Conservation (phyloP, 2,329 filamentous ascomycete genomes). For the Exophiala sp. region DNA sequence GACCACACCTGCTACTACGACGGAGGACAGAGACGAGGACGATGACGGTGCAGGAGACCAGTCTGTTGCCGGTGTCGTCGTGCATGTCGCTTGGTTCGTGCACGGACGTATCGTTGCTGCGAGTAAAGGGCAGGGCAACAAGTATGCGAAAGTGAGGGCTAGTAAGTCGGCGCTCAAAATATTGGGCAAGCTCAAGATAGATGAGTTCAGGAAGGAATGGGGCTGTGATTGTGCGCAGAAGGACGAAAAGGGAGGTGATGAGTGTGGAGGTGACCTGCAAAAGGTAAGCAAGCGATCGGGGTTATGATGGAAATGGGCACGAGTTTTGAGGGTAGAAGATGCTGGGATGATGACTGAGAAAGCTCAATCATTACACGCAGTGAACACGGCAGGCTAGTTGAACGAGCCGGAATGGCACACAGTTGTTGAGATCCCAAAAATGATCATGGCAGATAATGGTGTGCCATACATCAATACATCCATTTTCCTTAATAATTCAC, state of each 20-base stretch:
- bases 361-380: no score
- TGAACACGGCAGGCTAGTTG: no score
- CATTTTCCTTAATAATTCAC: no score
- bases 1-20: neutral
- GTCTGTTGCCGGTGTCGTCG: conserved; percentile 49
- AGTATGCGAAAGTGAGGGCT: conserved; percentile 66
- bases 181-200: conserved; percentile 49
- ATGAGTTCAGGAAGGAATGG: conserved; percentile 63
- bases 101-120: conserved; percentile 67
- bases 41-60: conserved; percentile 45
- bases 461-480: no score
- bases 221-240: conserved; percentile 26
- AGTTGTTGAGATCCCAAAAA: no score
- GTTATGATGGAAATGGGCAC: no score
- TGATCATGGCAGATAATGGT: no score
- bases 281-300: no score
- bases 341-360: no score
- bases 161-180: conserved; percentile 39
- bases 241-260: neutral
- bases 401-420: no score
- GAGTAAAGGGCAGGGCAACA: conserved; percentile 58
- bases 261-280: no score
- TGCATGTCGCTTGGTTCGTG: conserved; percentile 57
- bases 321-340: no score
- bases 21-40: conserved; percentile 35